Evolutionary conservation across 2,329 filamentous ascomycete species (phyloP).

Genomic region (Reticulascus tulasneorum): DNA sequence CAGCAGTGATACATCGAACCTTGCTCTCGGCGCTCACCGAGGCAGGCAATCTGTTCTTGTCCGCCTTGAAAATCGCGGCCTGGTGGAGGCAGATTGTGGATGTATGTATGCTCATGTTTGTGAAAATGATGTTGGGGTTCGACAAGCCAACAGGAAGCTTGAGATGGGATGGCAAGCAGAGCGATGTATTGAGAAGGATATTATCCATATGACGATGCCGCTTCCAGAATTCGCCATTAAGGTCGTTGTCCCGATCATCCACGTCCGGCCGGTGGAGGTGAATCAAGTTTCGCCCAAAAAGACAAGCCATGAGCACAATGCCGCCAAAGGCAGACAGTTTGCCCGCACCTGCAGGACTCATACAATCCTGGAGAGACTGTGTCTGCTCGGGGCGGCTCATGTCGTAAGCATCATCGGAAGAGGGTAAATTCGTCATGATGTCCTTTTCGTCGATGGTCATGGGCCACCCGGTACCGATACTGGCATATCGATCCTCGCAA

Average conservation of each 20-base stretch:
- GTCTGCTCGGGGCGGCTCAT: slow-evolving; percentile 73
- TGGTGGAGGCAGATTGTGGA: slow-evolving; percentile 97
- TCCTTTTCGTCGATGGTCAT: slow-evolving; percentile 91
- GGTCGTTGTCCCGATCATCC: slow-evolving; percentile 78
- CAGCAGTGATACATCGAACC: slow-evolving; percentile 85
- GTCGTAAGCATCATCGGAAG: slow-evolving; percentile 80
- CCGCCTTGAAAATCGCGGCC: slow-evolving; percentile 94
- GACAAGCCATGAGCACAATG: slow-evolving; percentile 77
- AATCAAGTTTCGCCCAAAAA: slow-evolving; percentile 86
- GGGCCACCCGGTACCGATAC: slow-evolving; percentile 95
- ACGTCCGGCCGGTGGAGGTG: slow-evolving; percentile 84
- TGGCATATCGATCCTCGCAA: slow-evolving; percentile 85
- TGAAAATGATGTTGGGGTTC: slow-evolving; percentile 84
- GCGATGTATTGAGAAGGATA: slow-evolving; percentile 79
- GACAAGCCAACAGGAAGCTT: slow-evolving; percentile 72
- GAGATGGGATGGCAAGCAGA: slow-evolving; percentile 75
- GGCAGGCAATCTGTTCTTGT: slow-evolving; percentile 75
- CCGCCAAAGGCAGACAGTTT: slow-evolving; percentile 75
- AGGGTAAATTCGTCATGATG: slow-evolving; percentile 79
- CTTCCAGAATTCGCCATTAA: slow-evolving; percentile 95
- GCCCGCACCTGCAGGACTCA: slow-evolving; percentile 66
- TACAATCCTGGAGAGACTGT: slow-evolving; percentile 63
- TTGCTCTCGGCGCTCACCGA: slow-evolving; percentile 87
- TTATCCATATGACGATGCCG: slow-evolving; percentile 87
- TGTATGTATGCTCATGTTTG: slow-evolving; percentile 96